Base-by-base conservation (phyloP, 2,329 filamentous ascomycete species). In the Chalaropsis thielavioides region DNA sequence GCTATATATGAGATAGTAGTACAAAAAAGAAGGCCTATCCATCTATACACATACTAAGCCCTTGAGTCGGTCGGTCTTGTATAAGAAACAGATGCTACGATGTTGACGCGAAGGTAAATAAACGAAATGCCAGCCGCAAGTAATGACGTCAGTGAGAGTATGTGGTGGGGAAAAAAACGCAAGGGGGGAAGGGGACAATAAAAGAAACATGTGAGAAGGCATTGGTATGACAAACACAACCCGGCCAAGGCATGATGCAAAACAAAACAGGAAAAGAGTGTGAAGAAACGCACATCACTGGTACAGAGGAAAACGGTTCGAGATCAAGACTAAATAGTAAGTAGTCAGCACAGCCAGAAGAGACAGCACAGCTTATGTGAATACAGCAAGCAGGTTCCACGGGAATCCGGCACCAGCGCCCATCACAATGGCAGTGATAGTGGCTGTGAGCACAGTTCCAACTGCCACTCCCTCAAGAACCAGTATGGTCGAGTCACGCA, bases 401-500 rank as follows among this genome's bases (percentile, higher is more conserved):
- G 51, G 51, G 15, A 56, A 56, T 3, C 51, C 51, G 7, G 51
- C 27, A 19, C 51, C 51, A 24, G 40, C 58, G 15, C 61, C 61
- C 35, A 63, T 66, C 17, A 63, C 59, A 43, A 64, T n/a, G 11
- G 62, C 62, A 2, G 59, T 59, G 11, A 67, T 31, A 4, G 63
- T 40, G 2, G 58, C 66, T 27, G 62, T 67, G 17, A 67, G 13
- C 35, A 83, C 79, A 7, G 82, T 84, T 64, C 66, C 66, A 64
- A 64, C 54, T 6, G 66, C 66, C 59, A 64, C 41, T 6, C 87
- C 82, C 74, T 91, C 83, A 43, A 90, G 75, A 61, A 82, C 85
- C 69, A 89, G 76, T n/a, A 86, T 74, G 1, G 88, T 89, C 40
- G 87, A 76, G 70, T 92, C 88, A 63, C 83, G 81, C 78, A 89